Base-by-base conservation (phyloP, 331 rosid genomes). In the Malus hybrid region DNA sequence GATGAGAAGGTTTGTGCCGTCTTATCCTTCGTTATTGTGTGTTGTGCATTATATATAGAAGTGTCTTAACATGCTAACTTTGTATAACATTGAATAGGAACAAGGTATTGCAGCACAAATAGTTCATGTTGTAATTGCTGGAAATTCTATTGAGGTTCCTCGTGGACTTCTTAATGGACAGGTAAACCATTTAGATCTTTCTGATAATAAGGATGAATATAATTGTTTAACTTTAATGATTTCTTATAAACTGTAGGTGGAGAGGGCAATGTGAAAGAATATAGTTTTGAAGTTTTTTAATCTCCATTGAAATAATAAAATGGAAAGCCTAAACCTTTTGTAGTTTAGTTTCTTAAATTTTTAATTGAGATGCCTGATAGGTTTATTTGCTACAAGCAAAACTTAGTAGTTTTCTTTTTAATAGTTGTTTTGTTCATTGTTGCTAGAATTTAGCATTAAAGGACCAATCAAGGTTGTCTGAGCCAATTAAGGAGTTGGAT, bases 401-500 rank as follows among this genome's bases (percentile, higher is more conserved):
- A 18, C 65, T 2, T 39, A 19, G 71, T 61, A 6, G 42, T 67
- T 27, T 73, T 67, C 63, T 39, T 33, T 52, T 65, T 33, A 34
- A 63, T 63, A 10, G 62, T 44, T 32, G 44, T 57, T 71, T 61
- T 78, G 65, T 75, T 69, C 33, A 56, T 81, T 71, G 50, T 74
- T 71, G 82, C 76, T 84, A 94, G 99, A 90, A 85, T 82, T 76
- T 86, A 81, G 87, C 92, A 28, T 70, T 93, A 32, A 89, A 90
- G 83, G 99, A 94, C 75, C 93, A 87, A 75, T 82, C 97, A 65
- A 87, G 79, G 88, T 73, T 94, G 73, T 84, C 87, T 39, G 91
- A 90, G 65, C 97, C 99, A 29, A 82, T 86, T 77, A 94, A 83
- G 82, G 99, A 94, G 87, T 85, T 92, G 75, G 96, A 94, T 84